These are phyloP conservation scores for Fistulinella prunicolor DNA, from an alignment of 768 basidiomycete species.

Conservation along the genomic window DNA sequence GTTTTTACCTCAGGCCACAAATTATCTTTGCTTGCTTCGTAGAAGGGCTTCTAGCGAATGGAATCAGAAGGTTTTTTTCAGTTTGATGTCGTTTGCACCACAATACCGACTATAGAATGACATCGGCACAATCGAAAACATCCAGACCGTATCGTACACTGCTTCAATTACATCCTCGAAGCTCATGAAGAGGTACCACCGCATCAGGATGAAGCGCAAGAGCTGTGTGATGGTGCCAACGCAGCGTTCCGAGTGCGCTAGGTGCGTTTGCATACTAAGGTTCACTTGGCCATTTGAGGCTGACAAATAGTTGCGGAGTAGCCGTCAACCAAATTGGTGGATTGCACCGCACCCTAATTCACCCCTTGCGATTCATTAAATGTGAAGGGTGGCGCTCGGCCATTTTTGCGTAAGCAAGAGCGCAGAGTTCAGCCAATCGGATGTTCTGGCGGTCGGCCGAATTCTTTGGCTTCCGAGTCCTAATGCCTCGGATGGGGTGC, in stretches of 20 bases:
- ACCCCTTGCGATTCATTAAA: conserved; percentile 16
- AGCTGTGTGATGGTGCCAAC: conserved; percentile 13
- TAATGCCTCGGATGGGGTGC: conserved; percentile 8
- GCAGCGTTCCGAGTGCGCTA: conserved; percentile 17
- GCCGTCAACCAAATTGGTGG: conserved; percentile 15
- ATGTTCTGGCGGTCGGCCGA: conserved; percentile 7
- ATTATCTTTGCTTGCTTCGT: conserved; percentile 4
- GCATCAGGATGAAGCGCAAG: conserved; percentile 10
- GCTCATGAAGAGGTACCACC: background rate
- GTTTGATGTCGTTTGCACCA: background rate
- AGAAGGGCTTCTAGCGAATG: conserved; percentile 11
- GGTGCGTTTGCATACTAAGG: conserved; percentile 15
- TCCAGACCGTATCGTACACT: conserved; percentile 5
- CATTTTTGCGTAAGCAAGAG: conserved; percentile 10
- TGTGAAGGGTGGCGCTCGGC: conserved; percentile 17
- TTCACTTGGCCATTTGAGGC: conserved; percentile 4
- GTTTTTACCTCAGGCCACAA: background rate
- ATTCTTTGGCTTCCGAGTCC: conserved; percentile 12
- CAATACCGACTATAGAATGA: conserved; percentile 1
- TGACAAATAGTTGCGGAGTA: conserved; percentile 24
- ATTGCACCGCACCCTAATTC: conserved; percentile 22
- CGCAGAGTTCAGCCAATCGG: conserved; percentile 8
- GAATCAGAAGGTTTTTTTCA: conserved; percentile 15
- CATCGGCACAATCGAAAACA: conserved; percentile 1
- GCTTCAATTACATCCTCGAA: conserved; percentile 10